These are phyloP conservation scores for Entamoeba invadens DNA, from an alignment of 208 protist species.

Conservation along the genomic window DNA sequence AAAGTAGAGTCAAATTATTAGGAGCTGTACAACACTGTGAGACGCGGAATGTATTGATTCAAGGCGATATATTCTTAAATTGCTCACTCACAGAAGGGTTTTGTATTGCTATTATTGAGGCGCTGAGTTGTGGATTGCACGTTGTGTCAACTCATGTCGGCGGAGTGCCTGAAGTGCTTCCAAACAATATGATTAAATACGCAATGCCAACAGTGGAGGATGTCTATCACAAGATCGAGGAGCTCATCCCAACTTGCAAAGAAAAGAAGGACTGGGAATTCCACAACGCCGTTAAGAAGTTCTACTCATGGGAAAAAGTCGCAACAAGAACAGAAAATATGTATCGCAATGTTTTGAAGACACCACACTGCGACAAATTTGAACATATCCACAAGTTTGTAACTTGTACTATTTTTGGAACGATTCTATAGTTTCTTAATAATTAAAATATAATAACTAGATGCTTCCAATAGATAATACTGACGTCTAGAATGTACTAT, in stretches of 20 bases:
- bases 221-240: background rate
- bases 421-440: background rate
- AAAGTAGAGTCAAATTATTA: background rate
- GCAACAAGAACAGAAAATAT: background rate
- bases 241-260: background rate
- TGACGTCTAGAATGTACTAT: slow-evolving; percentile 1
- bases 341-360: background rate
- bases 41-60: slow-evolving; percentile 54
- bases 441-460: background rate
- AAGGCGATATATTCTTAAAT: slow-evolving; percentile 91
- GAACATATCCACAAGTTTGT: background rate
- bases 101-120: slow-evolving; percentile 92
- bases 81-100: slow-evolving; percentile 90
- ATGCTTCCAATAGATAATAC: no score
- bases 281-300: background rate
- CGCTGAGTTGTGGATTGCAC: slow-evolving; percentile 23
- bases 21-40: slow-evolving; percentile 13
- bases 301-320: background rate
- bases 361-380: background rate
- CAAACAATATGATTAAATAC: slow-evolving; percentile 60
- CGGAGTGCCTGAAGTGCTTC: slow-evolving; percentile 84
- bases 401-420: no score
- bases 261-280: background rate
- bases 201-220: background rate
- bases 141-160: slow-evolving; percentile 73